Evolutionary conservation across 352 stramenopile species (phyloP).

Genomic region (Elongisporangium prolatum): DNA sequence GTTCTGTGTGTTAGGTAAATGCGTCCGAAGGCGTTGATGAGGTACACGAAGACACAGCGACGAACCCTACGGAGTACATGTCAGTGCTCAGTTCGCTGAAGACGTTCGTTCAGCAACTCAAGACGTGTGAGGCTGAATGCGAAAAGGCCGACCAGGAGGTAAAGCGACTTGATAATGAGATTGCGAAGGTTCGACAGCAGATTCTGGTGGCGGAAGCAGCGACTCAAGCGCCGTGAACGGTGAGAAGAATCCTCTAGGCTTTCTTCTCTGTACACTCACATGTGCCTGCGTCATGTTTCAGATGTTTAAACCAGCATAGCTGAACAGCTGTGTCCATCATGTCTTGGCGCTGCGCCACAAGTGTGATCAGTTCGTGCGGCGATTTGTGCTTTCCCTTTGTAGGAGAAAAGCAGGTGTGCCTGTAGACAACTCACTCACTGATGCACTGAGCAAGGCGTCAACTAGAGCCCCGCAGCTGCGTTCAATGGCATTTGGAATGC

Average conservation of each 20-base stretch:
- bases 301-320: neutral
- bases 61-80: neutral
- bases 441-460: too few species aligned
- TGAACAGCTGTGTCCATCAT: neutral
- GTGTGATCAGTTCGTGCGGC: neutral
- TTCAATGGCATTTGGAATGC: neutral
- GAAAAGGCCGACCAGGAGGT: neutral
- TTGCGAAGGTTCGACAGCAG: neutral
- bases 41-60: neutral
- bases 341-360: neutral
- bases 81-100: neutral
- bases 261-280: neutral
- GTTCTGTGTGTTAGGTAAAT: neutral
- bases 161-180: neutral
- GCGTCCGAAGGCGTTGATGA: neutral
- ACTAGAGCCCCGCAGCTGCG: too few species aligned
- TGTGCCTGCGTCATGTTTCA: too few species aligned
- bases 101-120: neutral
- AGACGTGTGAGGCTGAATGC: neutral
- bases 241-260: neutral
- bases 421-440: neutral
- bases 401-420: neutral
- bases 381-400: neutral
- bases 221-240: neutral
- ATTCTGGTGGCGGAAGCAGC: neutral